Base-by-base conservation (phyloP, 352 stramenopile genomes). In the Phytophthora pluvialis region DNA sequence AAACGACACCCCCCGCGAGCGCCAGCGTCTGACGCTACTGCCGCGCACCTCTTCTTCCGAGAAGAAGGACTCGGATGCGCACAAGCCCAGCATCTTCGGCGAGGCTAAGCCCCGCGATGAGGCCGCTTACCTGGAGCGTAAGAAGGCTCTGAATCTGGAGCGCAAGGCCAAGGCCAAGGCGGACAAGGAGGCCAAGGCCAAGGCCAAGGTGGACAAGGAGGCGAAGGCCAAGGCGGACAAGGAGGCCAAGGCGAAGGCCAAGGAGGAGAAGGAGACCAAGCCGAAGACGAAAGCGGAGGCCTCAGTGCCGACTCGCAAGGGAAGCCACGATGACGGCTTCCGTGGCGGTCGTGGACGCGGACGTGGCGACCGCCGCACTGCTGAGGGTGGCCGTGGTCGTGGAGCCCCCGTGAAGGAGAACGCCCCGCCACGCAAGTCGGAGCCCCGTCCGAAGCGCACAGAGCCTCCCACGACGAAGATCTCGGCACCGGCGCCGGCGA, bases 21-120 rank as follows among this genome's bases (percentile, higher is more conserved):
- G 88, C 18, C 82, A 72, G 25, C 81, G 77, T 51, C 59, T 96
- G 49, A 78, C 69, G 18, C 54, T 96, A 25, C 51, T 80, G 39
- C 84, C 88, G 16, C 86, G 88, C 21, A 72, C 76, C 10, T 68
- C 77, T 26, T 78, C 82, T 1, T 73, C 60, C 1, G 76, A 88
- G 32, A 55, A 67, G 29, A 60, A 74, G 36, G 65, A 78, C 15
- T 50, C 65, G 29, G 64, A 76, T 29, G 60, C 46, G 15, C 54
- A 76, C 45, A 90, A 84, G 42, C 65, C 78, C 16, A 94, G 70
- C 66, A 88, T 91, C 53, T 96, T 96, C 50, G 88, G 88, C 13
- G 79, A 94, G n/a, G 88, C 88, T 16, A 96, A 95, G 71, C 86
- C 88, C 3, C 87, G 84, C 31, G 87, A 95, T 36, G 86, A 95